Conservation (phyloP, 108 stramenopile genomes). For the Nannochloropsis gaditana region DNA sequence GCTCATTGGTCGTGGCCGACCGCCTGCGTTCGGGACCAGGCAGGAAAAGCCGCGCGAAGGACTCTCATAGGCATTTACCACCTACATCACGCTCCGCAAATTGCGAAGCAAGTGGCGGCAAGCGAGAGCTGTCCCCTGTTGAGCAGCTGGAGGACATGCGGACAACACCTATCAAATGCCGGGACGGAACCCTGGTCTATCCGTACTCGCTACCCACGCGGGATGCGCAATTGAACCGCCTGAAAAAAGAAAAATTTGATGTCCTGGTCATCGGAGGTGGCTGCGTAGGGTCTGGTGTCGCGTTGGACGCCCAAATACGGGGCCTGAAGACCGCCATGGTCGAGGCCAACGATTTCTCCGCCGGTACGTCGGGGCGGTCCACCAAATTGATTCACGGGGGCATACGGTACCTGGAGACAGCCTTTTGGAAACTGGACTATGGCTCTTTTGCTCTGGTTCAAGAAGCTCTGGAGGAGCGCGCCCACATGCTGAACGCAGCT, state of each 20-base stretch:
- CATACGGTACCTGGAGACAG: slow-evolving; percentile 59
- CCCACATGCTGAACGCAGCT: slow-evolving; percentile 56
- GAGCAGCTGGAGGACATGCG: slow-evolving; percentile 11
- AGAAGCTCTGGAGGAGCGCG: slow-evolving; percentile 58
- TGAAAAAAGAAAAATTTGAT: slow-evolving; percentile 64
- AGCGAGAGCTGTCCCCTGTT: not conserved
- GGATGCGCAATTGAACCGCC: slow-evolving; percentile 60
- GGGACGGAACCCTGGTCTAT: slow-evolving; percentile 55
- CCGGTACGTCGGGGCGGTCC: slow-evolving; percentile 70
- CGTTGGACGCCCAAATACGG: slow-evolving; percentile 79
- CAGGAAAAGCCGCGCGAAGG: not conserved
- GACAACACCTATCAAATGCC: slow-evolving; percentile 30
- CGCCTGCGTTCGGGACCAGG: not conserved
- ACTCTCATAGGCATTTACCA: not conserved
- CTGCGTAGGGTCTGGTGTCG: slow-evolving; percentile 80
- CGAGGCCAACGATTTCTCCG: slow-evolving; percentile 55
- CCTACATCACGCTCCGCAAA: not conserved
- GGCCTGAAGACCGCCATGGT: slow-evolving; percentile 57
- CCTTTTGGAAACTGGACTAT: slow-evolving; percentile 54
- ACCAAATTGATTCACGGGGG: slow-evolving; percentile 95
- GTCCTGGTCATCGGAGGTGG: slow-evolving; percentile 85
- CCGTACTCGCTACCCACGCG: slow-evolving; percentile 65
- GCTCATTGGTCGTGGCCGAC: not conserved
- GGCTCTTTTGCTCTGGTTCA: slow-evolving; percentile 53
- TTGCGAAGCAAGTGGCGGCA: not conserved